phyloP scores from a whole-genome alignment of 345 rosid species.

The Eucalyptus grandis region DNA sequence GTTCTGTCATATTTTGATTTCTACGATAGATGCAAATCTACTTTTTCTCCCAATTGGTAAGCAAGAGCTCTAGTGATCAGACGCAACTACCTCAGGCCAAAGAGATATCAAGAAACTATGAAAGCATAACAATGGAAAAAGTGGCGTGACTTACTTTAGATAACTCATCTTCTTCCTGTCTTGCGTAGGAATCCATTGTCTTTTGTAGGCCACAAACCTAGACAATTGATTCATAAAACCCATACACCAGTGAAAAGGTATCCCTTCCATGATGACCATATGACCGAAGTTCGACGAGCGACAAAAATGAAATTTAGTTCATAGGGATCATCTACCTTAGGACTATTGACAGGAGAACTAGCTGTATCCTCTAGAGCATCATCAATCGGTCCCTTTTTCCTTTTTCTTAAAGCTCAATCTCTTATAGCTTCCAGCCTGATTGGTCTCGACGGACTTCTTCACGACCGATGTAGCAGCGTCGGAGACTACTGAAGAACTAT shows the following conservation, averaged over 20 bases:
- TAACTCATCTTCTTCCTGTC: background rate
- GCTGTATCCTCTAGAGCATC: no score
- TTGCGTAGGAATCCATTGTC: slow-evolving; percentile 5
- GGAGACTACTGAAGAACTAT: no score
- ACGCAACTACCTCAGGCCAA: no score
- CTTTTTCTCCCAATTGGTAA: background rate
- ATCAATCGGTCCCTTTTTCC: no score
- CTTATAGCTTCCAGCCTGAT: no score
- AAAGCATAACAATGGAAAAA: background rate
- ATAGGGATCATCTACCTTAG: slow-evolving; percentile 12
- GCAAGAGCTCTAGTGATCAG: background rate
- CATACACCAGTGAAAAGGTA: background rate
- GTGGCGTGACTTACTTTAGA: background rate
- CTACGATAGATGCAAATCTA: background rate
- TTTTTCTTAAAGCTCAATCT: no score
- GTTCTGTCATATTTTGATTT: background rate
- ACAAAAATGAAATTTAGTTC: background rate
- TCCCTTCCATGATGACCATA: background rate
- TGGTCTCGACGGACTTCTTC: no score
- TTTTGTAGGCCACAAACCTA: slow-evolving; percentile 12
- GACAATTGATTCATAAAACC: background rate
- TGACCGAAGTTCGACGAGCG: background rate
- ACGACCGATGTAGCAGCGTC: no score
- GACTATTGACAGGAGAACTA: slow-evolving; percentile 12
- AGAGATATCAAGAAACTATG: background rate